Evolutionary conservation across 257 asterid genomes (phyloP).

Genomic region (Leonotis leonurus): DNA sequence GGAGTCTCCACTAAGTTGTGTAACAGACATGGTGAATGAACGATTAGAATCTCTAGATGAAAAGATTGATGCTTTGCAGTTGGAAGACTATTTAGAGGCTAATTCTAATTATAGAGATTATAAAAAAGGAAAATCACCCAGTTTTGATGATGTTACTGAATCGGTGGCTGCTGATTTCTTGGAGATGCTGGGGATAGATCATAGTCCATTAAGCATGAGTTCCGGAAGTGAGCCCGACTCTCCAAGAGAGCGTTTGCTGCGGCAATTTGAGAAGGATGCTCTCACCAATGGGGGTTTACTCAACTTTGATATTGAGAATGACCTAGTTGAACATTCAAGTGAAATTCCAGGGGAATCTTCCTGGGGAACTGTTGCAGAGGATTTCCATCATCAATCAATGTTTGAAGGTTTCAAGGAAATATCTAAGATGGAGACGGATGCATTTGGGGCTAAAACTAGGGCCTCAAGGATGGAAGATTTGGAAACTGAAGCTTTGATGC

Average conservation of each 20-base stretch:
- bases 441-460: slow-evolving; percentile 34
- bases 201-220: slow-evolving; percentile 63
- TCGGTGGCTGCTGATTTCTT: slow-evolving; percentile 72
- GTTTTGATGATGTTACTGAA: slow-evolving; percentile 53
- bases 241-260: slow-evolving; percentile 74
- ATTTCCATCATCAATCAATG: slow-evolving; percentile 22
- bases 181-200: slow-evolving; percentile 74
- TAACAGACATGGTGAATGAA: slow-evolving; percentile 44
- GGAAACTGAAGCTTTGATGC: slow-evolving; percentile 90
- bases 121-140: slow-evolving; percentile 44
- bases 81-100: slow-evolving; percentile 28
- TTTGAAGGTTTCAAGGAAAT: slow-evolving; percentile 24
- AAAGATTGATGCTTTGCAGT: slow-evolving; percentile 30
- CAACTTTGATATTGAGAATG: slow-evolving; percentile 42
- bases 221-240: slow-evolving; percentile 93
- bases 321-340: slow-evolving; percentile 20
- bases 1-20: slow-evolving; percentile 49
- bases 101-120: slow-evolving; percentile 24
- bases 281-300: slow-evolving; percentile 65
- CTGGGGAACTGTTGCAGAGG: slow-evolving; percentile 35
- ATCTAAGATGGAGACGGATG: slow-evolving; percentile 36
- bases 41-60: slow-evolving; percentile 48
- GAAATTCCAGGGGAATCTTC: slow-evolving; percentile 28
- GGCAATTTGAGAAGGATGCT: slow-evolving; percentile 85
- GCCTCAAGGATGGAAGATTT: slow-evolving; percentile 64